These are phyloP conservation scores for Acidomyces sp. DNA, from an alignment of 495 filamentous ascomycete species.

Conservation along the genomic window DNA sequence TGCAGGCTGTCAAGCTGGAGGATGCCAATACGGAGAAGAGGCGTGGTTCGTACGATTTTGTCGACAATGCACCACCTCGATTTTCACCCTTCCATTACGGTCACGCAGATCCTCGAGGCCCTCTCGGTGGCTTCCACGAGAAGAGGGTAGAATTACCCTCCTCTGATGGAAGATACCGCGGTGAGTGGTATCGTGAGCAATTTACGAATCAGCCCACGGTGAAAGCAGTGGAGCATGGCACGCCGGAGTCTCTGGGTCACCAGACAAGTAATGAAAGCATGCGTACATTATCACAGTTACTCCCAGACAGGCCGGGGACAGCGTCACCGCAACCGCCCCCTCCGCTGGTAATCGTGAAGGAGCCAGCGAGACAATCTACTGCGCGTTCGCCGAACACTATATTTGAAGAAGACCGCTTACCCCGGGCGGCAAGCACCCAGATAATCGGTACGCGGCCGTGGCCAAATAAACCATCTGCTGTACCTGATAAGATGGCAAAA, in stretches of 20 bases:
- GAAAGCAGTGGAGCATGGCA: not conserved
- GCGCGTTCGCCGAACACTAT: conserved; percentile 12
- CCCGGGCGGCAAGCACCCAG: not conserved
- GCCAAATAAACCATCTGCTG: too few relatives aligned
- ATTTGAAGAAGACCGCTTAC: conserved; percentile 19
- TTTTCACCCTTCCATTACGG: conserved; percentile 10
- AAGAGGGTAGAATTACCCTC: not conserved
- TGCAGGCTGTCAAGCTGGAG: conserved; percentile 1
- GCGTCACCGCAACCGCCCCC: not conserved
- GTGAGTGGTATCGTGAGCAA: conserved; percentile 7
- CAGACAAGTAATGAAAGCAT: conserved; percentile 10
- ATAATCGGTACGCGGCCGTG: not conserved
- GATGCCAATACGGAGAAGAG: too few relatives aligned
- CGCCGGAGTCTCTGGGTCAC: conserved; percentile 1
- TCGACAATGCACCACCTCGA: conserved; percentile 14
- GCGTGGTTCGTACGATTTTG: conserved; percentile 14
- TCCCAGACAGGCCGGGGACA: conserved; percentile 17
- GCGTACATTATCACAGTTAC: conserved; percentile 13
- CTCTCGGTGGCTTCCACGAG: not conserved
- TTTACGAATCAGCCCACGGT: not conserved
- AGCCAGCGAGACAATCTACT: not conserved
- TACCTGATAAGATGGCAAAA: conserved; percentile 2
- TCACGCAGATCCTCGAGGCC: conserved; percentile 9
- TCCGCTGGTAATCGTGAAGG: too few relatives aligned
- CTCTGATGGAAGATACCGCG: not conserved